Conservation (phyloP, 192 early-diverging fungal genomes). For the Allomyces macrogynus region DNA sequence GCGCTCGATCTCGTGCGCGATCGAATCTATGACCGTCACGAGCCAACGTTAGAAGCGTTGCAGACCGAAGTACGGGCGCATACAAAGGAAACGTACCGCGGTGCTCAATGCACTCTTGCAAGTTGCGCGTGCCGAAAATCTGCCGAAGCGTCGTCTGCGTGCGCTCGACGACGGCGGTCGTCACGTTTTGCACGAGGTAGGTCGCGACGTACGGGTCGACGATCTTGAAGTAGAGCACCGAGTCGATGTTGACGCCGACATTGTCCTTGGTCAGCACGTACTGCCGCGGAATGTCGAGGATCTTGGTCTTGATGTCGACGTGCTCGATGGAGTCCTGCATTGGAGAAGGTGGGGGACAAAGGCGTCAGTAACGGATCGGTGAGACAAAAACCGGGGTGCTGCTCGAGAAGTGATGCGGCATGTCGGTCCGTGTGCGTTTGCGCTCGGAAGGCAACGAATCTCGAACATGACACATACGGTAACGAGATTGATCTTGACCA, state of each 20-base stretch:
- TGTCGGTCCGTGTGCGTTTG: no score
- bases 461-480: constrained; percentile 1
- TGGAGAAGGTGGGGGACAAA: no score
- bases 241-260: constrained; percentile 62
- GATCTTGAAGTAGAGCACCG: constrained; percentile 70
- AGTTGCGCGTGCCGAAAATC: constrained; percentile 53
- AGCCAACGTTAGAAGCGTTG: neutral
- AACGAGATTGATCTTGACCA: constrained; percentile 25
- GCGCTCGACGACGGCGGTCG: constrained; percentile 58
- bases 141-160: constrained; percentile 79
- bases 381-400: no score
- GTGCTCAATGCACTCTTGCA: constrained; percentile 82
- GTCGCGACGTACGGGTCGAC: constrained; percentile 56
- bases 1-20: constrained; percentile 64
- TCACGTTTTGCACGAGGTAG: constrained; percentile 65
- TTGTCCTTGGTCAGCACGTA: constrained; percentile 82
- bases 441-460: no score
- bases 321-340: constrained; percentile 9
- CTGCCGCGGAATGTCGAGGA: constrained; percentile 40
- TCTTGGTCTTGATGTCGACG: constrained; percentile 43
- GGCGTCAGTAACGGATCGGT: no score
- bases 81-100: constrained; percentile 15
- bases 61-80: neutral
- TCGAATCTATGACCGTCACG: constrained; percentile 18
- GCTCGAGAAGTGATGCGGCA: no score